Evolutionary conservation across 2,329 filamentous ascomycete genomes (phyloP), one percentile per base, ranked within the genome.

Genomic region (Alternaria solani): DNA sequence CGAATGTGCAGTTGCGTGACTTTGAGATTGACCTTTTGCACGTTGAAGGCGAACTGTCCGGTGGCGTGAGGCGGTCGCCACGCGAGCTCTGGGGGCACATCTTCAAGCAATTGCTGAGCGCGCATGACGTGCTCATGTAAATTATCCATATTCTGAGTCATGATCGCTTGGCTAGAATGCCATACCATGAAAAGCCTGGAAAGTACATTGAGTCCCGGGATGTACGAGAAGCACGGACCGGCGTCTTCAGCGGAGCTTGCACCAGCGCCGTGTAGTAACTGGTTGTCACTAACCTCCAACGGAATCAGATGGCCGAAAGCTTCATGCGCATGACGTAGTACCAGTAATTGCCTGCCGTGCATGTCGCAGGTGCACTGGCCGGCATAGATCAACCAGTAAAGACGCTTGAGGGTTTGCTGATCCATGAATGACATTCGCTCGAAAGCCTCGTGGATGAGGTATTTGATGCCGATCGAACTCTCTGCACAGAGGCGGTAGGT

Each of bases 1-100:
- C 67, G 65, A n/a, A 70, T 65, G 38, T 70, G 67, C 30, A 70
- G 43, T 51, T 70, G 65, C 12, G 67, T 68, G 32, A 70, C 59
- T 51, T 67, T 70, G 34, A 70, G 52, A 46, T 70, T 70, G 48
- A 67, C 67, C 18, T 59, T 68, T 39, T 70, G 67, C 34, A 67
- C 65, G 23, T 65, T 55, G 14, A 64, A 65, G 11, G 63, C 65
- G 41, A 70, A 70, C n/a, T 65, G 60, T n/a, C 51, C 32, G 14
- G 14, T 42, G 8, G 26, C 16, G n/a, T 43, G 23, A n/a, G 51
- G 25, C 8, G 44, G 39, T 44, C 42, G 23, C 62, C 64, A 66
- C 18, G 39, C 59, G 6, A 69, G 61, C 36, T 69, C 61, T 11
- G 64, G 63, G 38, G 64, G 61, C 30, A 69, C 34, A 7, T 59